A percentile compares a stretch with the other conserved stretches of the same genome.
Evolutionary conservation across 345 rosid genomes (phyloP).

Genomic region (Mangifera indica): DNA sequence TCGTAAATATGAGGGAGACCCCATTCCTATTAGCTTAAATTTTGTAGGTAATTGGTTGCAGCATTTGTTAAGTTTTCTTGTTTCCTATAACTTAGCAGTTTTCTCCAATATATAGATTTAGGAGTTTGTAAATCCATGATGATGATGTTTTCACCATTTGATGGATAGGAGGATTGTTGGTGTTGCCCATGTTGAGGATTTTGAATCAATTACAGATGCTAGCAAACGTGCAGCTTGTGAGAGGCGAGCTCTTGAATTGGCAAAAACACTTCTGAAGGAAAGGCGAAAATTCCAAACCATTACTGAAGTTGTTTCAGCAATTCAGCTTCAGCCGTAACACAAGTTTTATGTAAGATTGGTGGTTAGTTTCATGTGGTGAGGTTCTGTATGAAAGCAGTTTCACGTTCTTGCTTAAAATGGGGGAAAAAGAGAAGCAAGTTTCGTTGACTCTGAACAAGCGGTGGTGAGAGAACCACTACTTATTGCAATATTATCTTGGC

Average conservation of each 20-base stretch:
- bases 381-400: not conserved
- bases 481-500: not conserved
- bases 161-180: constrained; percentile 85
- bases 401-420: no score
- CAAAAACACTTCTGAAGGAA: constrained; percentile 67
- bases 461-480: no score
- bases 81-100: not conserved
- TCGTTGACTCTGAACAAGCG: not conserved
- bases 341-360: not conserved
- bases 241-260: constrained; percentile 64
- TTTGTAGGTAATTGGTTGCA: not conserved
- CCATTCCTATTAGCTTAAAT: not conserved
- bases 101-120: not conserved
- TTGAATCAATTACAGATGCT: constrained; percentile 73
- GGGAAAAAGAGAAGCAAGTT: no score
- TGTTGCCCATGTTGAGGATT: constrained; percentile 95
- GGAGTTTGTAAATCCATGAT: not conserved
- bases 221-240: constrained; percentile 68
- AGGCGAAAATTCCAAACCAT: constrained; percentile 70
- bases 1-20: not conserved
- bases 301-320: constrained; percentile 60
- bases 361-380: not conserved
- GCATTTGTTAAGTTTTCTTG: not conserved
- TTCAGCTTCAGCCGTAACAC: constrained; percentile 31
- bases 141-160: constrained; percentile 1